Percentiles rank a stretch among this genome's conserved stretches.
These are phyloP conservation scores for Eimeria nieschulzi DNA, from an alignment of 169 alveolate species.

Conservation along the genomic window DNA sequence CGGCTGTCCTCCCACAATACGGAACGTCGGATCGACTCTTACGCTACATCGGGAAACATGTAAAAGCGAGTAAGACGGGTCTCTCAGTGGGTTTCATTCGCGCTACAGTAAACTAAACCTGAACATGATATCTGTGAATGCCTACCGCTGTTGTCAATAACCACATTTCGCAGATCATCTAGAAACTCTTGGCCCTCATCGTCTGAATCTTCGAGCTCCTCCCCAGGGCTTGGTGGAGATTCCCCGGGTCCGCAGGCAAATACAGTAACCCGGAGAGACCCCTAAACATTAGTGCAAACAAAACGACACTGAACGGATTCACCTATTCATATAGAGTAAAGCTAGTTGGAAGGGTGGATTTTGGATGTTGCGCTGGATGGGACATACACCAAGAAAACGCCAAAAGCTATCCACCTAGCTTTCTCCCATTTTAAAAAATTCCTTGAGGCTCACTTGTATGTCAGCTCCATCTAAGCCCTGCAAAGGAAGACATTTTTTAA, in stretches of 20 bases:
- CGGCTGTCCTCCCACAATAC: no score
- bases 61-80: no score
- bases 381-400: not conserved
- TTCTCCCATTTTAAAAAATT: not conserved
- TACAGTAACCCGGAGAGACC: slow-evolving; percentile 66
- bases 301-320: not conserved
- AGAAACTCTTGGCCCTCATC: slow-evolving; percentile 43
- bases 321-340: no score
- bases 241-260: slow-evolving; percentile 75
- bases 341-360: no score
- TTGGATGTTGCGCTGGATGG: no score
- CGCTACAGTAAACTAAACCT: not conserved
- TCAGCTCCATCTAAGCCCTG: slow-evolving; percentile 65
- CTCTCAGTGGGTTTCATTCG: no score
- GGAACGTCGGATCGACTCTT: no score
- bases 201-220: slow-evolving; percentile 63
- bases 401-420: not conserved
- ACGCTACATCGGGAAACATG: no score
- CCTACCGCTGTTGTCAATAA: slow-evolving; percentile 67
- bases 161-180: slow-evolving; percentile 65
- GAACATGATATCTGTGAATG: not conserved
- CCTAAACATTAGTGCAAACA: not conserved
- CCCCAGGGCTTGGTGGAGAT: slow-evolving; percentile 74
- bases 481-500: slow-evolving; percentile 82
- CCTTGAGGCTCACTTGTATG: slow-evolving; percentile 50